These are phyloP conservation scores for Eutrema salsugineum DNA, from an alignment of 441 rosid species.

Conservation along the genomic window DNA sequence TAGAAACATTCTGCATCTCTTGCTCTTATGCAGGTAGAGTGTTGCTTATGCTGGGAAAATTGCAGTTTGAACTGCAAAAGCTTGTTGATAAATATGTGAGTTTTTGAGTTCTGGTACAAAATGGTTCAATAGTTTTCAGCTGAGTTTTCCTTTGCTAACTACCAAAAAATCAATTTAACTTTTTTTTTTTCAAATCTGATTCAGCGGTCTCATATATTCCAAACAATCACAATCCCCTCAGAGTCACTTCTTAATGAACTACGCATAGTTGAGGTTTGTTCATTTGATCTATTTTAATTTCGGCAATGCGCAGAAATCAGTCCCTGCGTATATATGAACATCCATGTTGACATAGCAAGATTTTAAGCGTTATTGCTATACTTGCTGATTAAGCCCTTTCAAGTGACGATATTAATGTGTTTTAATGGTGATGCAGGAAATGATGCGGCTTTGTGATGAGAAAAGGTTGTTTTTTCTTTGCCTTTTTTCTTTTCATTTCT, in stretches of 20 bases:
- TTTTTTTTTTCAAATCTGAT: conserved; percentile 18
- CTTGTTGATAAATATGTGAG: conserved; percentile 70
- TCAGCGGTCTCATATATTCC: conserved; percentile 63
- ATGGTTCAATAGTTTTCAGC: background rate
- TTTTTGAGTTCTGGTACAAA: conserved; percentile 14
- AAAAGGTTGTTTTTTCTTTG: conserved; percentile 46
- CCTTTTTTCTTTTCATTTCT: conserved; percentile 2
- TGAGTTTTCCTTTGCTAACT: conserved; percentile 7
- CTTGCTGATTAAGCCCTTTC: background rate
- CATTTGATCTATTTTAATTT: conserved; percentile 9
- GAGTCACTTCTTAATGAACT: conserved; percentile 86
- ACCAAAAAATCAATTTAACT: background rate
- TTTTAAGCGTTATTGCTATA: background rate
- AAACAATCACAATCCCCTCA: conserved; percentile 70
- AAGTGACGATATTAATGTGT: conserved; percentile 9
- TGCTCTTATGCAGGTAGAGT: conserved; percentile 51
- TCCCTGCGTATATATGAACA: background rate
- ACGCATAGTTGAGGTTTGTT: conserved; percentile 70
- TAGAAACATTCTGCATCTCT: background rate
- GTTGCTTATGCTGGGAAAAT: conserved; percentile 71
- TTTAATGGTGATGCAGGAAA: conserved; percentile 52
- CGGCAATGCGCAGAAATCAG: background rate
- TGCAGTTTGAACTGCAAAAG: conserved; percentile 64
- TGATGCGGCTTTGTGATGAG: conserved; percentile 71
- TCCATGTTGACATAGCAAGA: background rate